Conservation (phyloP, 768 basidiomycete genomes). For the Trametes villosa region DNA sequence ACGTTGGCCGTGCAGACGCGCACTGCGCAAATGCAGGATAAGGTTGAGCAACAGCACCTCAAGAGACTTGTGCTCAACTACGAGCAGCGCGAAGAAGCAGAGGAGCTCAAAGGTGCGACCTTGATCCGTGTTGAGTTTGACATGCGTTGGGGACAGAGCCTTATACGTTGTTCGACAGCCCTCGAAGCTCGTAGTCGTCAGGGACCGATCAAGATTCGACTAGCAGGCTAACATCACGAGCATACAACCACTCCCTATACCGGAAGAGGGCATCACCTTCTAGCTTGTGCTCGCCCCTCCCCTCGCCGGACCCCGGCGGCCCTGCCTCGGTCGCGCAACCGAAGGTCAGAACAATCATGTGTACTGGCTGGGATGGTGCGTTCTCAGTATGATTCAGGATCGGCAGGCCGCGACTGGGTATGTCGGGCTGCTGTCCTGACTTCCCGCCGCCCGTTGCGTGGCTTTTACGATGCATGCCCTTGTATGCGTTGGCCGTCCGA, state of each 20-base stretch:
- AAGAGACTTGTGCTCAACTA: slow-evolving; percentile 94
- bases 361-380: slow-evolving; percentile 21
- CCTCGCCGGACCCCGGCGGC: slow-evolving; percentile 7
- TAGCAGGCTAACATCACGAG: slow-evolving; percentile 56
- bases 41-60: slow-evolving; percentile 94
- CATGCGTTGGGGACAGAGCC: too few relatives aligned
- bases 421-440: slow-evolving; percentile 5
- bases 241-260: background rate
- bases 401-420: slow-evolving; percentile 13
- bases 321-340: background rate
- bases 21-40: slow-evolving; percentile 90
- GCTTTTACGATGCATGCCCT: background rate
- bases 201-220: slow-evolving; percentile 76
- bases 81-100: slow-evolving; percentile 86
- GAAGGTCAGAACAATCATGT: slow-evolving; percentile 13
- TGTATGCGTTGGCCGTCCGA: background rate
- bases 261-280: slow-evolving; percentile 16
- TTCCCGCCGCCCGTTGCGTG: background rate
- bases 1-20: slow-evolving; percentile 89
- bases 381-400: slow-evolving; percentile 21
- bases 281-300: slow-evolving; percentile 21
- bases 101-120: slow-evolving; percentile 71
- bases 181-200: slow-evolving; percentile 70
- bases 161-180: slow-evolving; percentile 43
- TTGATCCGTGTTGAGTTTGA: background rate